Base-by-base conservation (phyloP, 176 grass and related monocot species). In the Carex kokanica region DNA sequence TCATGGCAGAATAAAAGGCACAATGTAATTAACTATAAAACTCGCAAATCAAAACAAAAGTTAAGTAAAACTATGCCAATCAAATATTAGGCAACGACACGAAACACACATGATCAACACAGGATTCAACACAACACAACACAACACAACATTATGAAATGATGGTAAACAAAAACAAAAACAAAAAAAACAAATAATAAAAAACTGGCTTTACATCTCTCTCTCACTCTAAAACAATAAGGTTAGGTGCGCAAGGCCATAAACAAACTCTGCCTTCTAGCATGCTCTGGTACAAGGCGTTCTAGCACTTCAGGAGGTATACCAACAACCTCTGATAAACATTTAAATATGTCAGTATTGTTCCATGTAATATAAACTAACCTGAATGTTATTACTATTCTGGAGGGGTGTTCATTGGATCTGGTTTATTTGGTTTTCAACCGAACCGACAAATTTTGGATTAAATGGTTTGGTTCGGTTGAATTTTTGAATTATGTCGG, bases 211-310 rank as follows among this genome's bases (percentile, higher is more conserved):
- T 88, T 93, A 93, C 91, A 93, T 69, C 84, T 88, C 90, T 88
- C 81, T 68, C 83, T 11, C 52, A 16, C 36, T 38, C 49, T 57
- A 85, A 89, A 84, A 10, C 6, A 59, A 0, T 7, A 36, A 70
- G 78, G 86, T 86, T 89, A 97, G 80, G 91, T 90, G 45, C 85
- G 87, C 84, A 98, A 87, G 25, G 92, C 92, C 92, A 98, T 94
- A 87, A 94, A 94, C 90, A 91, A 82, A 13, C 89, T 94, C 85
- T 94, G 92, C 84, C 90, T 91, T 82, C 92, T 88, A 0, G 92
- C 89, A 16, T 98, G 95, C 73, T 98, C 92, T 2, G 95, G 92
- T 72, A 93, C 77, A 81, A 94, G 90, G 18, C 89, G 87, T 41
- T 94, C 89, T 8, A 86, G 32, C 15, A 82, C 88, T 78, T 91